Base-by-base conservation (phyloP, 805 yeast genomes). In the Metschnikowia sp. region DNA sequence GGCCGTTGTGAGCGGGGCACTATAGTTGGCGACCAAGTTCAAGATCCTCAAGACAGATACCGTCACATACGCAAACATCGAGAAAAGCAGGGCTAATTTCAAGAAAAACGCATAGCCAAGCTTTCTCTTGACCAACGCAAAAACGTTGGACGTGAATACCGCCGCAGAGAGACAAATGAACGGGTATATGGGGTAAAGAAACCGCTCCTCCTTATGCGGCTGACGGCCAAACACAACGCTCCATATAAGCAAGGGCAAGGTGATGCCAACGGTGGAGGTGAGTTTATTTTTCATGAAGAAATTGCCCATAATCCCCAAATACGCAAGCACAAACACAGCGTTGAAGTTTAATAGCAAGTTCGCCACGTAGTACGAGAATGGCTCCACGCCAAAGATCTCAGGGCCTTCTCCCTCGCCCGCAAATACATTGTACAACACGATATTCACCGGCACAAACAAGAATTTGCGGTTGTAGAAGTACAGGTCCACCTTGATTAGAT, bases 191-290 rank as follows among this genome's bases (percentile, higher is more conserved):
- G 96, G 96, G 58, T 89, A 92, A 54, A 92, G 63, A 62, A 92
- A 92, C 51, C 97, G 74, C 64, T 92, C 98, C 62, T 91, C 97
- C 63, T 91, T 91, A 63, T 91, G 97, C 4, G 96, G 94, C 59
- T 90, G 97, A 5, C 69, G 50, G 50, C 75, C 72, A 60, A 92
- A 88, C 3, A 89, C 75, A 0, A 63, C 66, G 12, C 76, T 59
- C 97, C 97, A 92, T 0, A 86, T 34, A 2, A 76, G 42, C 26
- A 86, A 56, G 1, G 94, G 91, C 0, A 70, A 47, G 4, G 50
- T 48, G 13, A 51, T 53, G 11, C 51, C 52, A 19, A 53, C 31
- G 9, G 48, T 22, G 15, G 44, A 31, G 30, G 44, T 45, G 10
- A 47, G 54, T n/a, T 48, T 52, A 8, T 42, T 45, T 18, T 49